Conservation (phyloP, 2,329 filamentous ascomycete species). For the Fusarium abutilonis region DNA sequence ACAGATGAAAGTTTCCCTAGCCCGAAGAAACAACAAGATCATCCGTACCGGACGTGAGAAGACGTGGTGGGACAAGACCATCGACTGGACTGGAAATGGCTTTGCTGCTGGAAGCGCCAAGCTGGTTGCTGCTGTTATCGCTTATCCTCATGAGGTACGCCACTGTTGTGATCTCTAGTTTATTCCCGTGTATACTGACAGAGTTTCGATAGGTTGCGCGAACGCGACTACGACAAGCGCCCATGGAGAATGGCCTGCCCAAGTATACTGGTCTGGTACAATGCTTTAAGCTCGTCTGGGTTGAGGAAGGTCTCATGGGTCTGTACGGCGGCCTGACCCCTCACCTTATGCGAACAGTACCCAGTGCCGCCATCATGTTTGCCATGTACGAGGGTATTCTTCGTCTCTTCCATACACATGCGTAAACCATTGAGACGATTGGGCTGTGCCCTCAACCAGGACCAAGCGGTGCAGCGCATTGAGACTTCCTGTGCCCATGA, state of each 20-base stretch:
- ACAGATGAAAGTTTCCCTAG: slow-evolving; percentile 83
- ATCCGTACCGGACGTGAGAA: slow-evolving; percentile 68
- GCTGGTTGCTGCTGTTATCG: slow-evolving; percentile 81
- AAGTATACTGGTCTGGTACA: slow-evolving; percentile 92
- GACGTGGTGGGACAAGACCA: slow-evolving; percentile 76
- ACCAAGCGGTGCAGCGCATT: not conserved
- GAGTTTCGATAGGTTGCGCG: slow-evolving; percentile 70
- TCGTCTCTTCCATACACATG: slow-evolving; percentile 56
- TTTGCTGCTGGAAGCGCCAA: slow-evolving; percentile 86
- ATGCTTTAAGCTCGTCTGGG: slow-evolving; percentile 88
- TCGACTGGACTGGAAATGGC: slow-evolving; percentile 82
- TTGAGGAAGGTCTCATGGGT: slow-evolving; percentile 85
- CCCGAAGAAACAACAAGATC: slow-evolving; percentile 68
- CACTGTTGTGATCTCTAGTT: not conserved
- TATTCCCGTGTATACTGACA: not conserved
- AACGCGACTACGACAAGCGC: slow-evolving; percentile 85
- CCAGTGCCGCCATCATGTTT: slow-evolving; percentile 95
- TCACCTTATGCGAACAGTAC: slow-evolving; percentile 89
- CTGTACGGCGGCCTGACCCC: slow-evolving; percentile 92
- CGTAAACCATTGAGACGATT: slow-evolving; percentile 33
- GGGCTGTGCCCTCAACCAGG: not conserved
- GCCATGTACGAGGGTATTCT: slow-evolving; percentile 79
- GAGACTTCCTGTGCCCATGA: not conserved
- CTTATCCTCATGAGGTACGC: slow-evolving; percentile 89
- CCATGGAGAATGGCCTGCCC: slow-evolving; percentile 73